Evolutionary conservation across 1,139 yeast genomes (phyloP), one percentile per base, ranked within the genome.

Genomic region (Hemisphaericaspora subhashii): DNA sequence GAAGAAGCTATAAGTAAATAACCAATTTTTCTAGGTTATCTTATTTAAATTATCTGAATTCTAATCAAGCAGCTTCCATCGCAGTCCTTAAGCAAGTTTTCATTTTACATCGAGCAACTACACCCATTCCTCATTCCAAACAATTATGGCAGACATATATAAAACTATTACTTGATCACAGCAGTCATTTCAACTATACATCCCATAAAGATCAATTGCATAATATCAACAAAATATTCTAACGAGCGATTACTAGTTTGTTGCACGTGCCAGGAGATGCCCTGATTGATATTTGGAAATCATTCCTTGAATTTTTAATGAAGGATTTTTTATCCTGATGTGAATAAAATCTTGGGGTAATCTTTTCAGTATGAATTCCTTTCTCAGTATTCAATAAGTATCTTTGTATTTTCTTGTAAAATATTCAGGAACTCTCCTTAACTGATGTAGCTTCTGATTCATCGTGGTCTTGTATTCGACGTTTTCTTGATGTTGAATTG

Each of bases 81-180:
- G 11, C 54, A 32, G 30, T 44, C 18, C 25, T 41, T 8, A 63
- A 60, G 12, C 66, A 66, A 38, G 53, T 74, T 5, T 74, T 74
- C 43, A 66, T 84, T 4, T 53, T 78, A 16, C 76, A 73, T 42
- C 62, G 92, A 40, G 83, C 86, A 0, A 72, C 79, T 7, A 45
- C 51, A 6, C 54, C 60, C 10, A 54, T 81, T 17, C 74, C 73
- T n/a, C 54, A 77, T 28, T 72, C 81, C 1, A 70, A 71, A 48
- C 74, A 77, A 47, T 54, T 84, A 31, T 83, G 89, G 89, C 56
- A 60, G 40, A 33, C 56, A n/a, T 81, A 80, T 47, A 52, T 82
- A 23, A 72, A 69, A 22, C 48, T 74, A 17, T 54, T 82, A 16
- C 49, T 67, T n/a, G 46, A 57, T 15, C 53, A 58, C 40, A 63